Evolutionary conservation across 1,284 basidiomycete species (phyloP).

Genomic region (Fomitopsis pinicola): DNA sequence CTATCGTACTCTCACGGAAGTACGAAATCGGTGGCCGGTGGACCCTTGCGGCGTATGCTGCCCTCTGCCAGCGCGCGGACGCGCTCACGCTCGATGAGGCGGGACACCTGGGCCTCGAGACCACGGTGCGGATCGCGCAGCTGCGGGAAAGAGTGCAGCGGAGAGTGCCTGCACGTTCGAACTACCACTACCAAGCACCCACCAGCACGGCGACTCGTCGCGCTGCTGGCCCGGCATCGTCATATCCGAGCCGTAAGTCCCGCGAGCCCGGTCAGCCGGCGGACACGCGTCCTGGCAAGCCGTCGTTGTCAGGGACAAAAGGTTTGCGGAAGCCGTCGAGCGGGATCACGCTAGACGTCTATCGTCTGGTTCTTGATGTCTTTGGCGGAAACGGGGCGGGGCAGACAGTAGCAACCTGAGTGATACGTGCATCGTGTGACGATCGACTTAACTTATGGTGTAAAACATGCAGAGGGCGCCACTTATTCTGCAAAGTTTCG

Average conservation of each 20-base stretch:
- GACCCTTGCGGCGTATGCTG: constrained; percentile 22
- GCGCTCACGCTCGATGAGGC: constrained; percentile 25
- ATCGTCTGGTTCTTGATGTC: neutral
- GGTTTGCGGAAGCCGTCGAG: neutral
- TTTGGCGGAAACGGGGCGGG: neutral
- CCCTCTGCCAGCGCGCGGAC: constrained; percentile 22
- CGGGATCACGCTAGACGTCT: neutral
- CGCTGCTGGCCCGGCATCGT: neutral
- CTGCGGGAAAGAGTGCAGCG: constrained; percentile 20
- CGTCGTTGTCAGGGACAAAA: neutral
- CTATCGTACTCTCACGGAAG: constrained; percentile 22
- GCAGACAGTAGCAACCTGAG: neutral
- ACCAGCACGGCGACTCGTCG: constrained; percentile 14
- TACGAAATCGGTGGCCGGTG: constrained; percentile 22
- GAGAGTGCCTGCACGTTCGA: constrained; percentile 6
- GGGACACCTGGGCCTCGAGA: constrained; percentile 23
- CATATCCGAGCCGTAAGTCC: neutral
- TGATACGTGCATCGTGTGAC: neutral
- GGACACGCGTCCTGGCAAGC: neutral
- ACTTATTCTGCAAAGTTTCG: neutral
- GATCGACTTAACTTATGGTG: neutral
- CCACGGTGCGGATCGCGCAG: constrained; percentile 18
- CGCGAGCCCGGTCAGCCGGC: neutral
- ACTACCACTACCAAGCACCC: constrained; percentile 14
- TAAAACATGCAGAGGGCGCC: neutral